phyloP scores from a whole-genome alignment of 495 filamentous ascomycete species.

The Daldinia caldariorum region DNA sequence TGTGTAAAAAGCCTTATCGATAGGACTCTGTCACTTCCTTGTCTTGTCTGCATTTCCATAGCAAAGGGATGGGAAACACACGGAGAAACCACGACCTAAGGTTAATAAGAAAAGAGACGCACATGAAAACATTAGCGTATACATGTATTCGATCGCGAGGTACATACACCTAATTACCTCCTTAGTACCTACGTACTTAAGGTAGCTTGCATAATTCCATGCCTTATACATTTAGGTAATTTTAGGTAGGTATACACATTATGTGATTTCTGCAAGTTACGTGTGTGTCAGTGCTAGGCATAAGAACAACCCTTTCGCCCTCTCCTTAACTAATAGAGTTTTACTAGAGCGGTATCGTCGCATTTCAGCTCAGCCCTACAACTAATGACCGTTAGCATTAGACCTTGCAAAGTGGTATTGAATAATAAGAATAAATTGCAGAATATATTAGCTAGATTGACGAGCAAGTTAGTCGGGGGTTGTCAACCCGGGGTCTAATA shows the following conservation, averaged over 20 bases:
- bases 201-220: neutral
- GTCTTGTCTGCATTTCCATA: slow-evolving; percentile 19
- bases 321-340: neutral
- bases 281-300: neutral
- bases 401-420: slow-evolving; percentile 41
- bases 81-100: slow-evolving; percentile 33
- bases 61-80: slow-evolving; percentile 34
- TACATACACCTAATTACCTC: neutral
- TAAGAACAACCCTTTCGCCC: too few relatives aligned
- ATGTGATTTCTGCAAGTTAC: neutral
- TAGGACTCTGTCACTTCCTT: slow-evolving; percentile 8
- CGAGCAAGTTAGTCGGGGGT: slow-evolving; percentile 29
- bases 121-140: slow-evolving; percentile 2
- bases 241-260: too few relatives aligned
- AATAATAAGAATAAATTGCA: slow-evolving; percentile 37
- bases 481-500: slow-evolving; percentile 26
- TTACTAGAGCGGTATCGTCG: slow-evolving; percentile 26
- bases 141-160: neutral
- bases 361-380: slow-evolving; percentile 46
- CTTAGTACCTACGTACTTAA: too few relatives aligned
- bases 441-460: slow-evolving; percentile 43
- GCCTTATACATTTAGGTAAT: too few relatives aligned
- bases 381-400: slow-evolving; percentile 26
- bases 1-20: slow-evolving; percentile 30
- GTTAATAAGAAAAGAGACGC: slow-evolving; percentile 10